These are phyloP conservation scores for Gyromitra esculenta DNA, from an alignment of 2,329 filamentous ascomycete species.

Conservation along the genomic window DNA sequence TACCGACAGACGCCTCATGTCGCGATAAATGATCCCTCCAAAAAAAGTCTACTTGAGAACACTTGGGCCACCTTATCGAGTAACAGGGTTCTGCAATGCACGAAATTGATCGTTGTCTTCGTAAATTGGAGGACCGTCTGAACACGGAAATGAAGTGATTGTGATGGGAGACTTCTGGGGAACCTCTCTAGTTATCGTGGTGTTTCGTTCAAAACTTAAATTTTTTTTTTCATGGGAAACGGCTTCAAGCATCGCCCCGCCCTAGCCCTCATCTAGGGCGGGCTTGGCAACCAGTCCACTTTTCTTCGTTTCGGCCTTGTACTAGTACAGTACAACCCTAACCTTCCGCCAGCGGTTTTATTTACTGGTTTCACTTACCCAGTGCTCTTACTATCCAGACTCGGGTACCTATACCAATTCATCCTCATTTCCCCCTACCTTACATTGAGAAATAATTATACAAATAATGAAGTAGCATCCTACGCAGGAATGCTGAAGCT, in stretches of 20 bases:
- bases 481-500: constrained; percentile 62
- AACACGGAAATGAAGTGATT: constrained; percentile 23
- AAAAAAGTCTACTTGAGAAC: constrained; percentile 36
- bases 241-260: constrained; percentile 40
- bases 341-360: constrained; percentile 3
- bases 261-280: constrained; percentile 24
- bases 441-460: constrained; percentile 25
- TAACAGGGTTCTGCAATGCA: constrained; percentile 46
- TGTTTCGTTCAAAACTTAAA: constrained; percentile 39
- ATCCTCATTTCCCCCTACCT: constrained; percentile 8
- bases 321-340: constrained; percentile 9
- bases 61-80: constrained; percentile 47
- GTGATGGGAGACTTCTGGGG: constrained; percentile 34
- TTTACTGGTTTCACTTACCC: constrained; percentile 19
- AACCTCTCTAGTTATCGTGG: constrained; percentile 37
- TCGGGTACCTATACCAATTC: constrained; percentile 13
- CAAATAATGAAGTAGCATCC: constrained; percentile 17
- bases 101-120: constrained; percentile 27
- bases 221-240: constrained; percentile 41
- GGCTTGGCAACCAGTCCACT: constrained; percentile 26
- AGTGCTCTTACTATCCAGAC: neutral
- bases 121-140: constrained; percentile 33
- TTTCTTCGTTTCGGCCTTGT: neutral
- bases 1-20: constrained; percentile 56
- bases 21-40: constrained; percentile 49